Percentiles rank a stretch among this genome's conserved stretches.
Conservation (phyloP, 768 basidiomycete genomes). For the Hortiboletus flavorubellus region DNA sequence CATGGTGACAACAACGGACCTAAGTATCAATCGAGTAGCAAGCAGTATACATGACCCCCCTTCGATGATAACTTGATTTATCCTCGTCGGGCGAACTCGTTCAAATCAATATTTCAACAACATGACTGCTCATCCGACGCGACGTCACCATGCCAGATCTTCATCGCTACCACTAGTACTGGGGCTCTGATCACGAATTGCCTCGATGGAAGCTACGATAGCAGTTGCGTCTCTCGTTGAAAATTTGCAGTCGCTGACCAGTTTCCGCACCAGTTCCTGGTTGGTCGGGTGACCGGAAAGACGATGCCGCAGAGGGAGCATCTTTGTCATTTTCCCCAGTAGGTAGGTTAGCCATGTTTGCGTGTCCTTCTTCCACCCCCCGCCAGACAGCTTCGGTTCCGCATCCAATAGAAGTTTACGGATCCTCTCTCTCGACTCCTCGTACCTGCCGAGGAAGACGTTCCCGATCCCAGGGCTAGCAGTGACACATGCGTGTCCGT, state of each 20-base stretch:
- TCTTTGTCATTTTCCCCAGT: conserved; percentile 20
- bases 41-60: no score
- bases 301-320: conserved; percentile 10
- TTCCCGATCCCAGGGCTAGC: conserved; percentile 26
- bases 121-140: neutral
- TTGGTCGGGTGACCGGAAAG: conserved; percentile 2
- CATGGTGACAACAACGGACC: no score
- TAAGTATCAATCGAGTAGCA: no score
- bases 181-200: neutral
- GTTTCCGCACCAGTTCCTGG: conserved; percentile 9
- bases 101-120: neutral
- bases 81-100: no score
- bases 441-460: conserved; percentile 26
- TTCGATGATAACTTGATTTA: no score
- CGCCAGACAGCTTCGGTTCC: neutral
- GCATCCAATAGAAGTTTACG: conserved; percentile 11
- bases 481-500: conserved; percentile 41
- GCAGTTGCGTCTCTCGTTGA: conserved; percentile 12
- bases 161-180: conserved; percentile 1
- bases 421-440: conserved; percentile 30
- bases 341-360: conserved; percentile 15
- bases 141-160: neutral
- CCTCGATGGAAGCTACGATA: conserved; percentile 19
- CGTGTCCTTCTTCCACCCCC: conserved; percentile 20
- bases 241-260: conserved; percentile 17